phyloP scores from a whole-genome alignment of 106 monocot genomes.

The Acanthochlamys bracteata region DNA sequence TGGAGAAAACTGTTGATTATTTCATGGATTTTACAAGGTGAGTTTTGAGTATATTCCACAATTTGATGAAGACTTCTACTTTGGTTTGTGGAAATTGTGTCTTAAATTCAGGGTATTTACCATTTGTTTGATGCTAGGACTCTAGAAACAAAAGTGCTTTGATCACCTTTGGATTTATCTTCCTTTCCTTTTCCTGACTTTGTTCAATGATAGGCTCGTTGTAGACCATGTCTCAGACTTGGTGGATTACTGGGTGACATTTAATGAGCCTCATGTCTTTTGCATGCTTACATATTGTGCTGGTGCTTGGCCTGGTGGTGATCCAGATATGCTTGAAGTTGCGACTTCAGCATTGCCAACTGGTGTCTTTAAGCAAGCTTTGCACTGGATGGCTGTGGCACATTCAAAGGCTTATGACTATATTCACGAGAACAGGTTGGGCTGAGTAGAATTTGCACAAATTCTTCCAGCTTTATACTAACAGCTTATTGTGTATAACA shows the following conservation, averaged over 20 bases:
- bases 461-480: no score
- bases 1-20: constrained; percentile 91
- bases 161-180: no score
- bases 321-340: constrained; percentile 81
- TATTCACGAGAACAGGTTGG: constrained; percentile 66
- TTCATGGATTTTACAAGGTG: constrained; percentile 89
- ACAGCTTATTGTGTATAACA: no score
- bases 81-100: not conserved
- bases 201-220: constrained; percentile 49
- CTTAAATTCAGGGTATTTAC: not conserved
- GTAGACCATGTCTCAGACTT: constrained; percentile 74
- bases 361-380: constrained; percentile 74
- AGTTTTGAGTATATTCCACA: not conserved
- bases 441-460: not conserved
- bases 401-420: constrained; percentile 83
- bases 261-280: constrained; percentile 96
- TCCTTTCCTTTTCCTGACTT: no score
- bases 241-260: constrained; percentile 90
- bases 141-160: no score
- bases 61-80: no score
- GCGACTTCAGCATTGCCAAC: constrained; percentile 80
- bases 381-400: constrained; percentile 73
- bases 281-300: constrained; percentile 82
- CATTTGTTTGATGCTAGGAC: not conserved
- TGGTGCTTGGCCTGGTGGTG: constrained; percentile 93